Evolutionary conservation across 2,329 filamentous ascomycete species (phyloP).

Genomic region (Metarhizium guizhouense): DNA sequence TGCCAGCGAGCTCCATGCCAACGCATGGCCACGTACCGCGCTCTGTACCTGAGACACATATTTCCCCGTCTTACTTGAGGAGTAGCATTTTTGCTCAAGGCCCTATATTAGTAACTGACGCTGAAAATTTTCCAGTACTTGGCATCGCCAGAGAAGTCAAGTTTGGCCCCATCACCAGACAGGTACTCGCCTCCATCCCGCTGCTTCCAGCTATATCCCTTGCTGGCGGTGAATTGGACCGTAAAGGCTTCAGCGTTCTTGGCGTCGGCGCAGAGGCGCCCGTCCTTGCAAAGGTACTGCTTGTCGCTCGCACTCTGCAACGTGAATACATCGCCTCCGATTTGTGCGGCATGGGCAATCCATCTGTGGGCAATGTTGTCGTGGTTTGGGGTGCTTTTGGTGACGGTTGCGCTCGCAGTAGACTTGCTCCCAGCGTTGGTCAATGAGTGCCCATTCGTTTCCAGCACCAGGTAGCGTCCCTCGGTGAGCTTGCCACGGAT

Average conservation of each 20-base stretch:
- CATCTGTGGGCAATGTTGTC: constrained; percentile 35
- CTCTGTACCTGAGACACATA: no score
- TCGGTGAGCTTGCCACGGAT: constrained; percentile 43
- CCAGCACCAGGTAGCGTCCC: constrained; percentile 44
- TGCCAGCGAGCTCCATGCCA: no score
- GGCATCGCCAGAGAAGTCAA: not conserved
- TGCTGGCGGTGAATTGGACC: not conserved
- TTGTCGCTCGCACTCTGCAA: constrained; percentile 15
- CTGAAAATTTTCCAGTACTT: not conserved
- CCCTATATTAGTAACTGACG: not conserved
- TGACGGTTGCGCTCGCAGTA: constrained; percentile 9
- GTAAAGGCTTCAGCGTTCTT: not conserved
- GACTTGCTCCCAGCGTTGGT: constrained; percentile 17
- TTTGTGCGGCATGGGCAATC: constrained; percentile 32
- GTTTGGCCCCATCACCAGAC: not conserved
- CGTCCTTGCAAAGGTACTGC: constrained; percentile 11
- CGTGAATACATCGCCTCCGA: constrained; percentile 18
- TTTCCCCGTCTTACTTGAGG: no score
- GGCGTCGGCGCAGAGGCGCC: not conserved
- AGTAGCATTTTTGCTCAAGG: no score
- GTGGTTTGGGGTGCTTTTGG: constrained; percentile 18
- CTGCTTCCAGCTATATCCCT: not conserved
- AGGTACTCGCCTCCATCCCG: not conserved
- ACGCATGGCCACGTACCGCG: no score
- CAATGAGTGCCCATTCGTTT: constrained; percentile 34